A percentile compares a stretch with the other conserved stretches of the same genome.
phyloP scores from a whole-genome alignment of 148 eudicot species.

The Arbutus unedo region DNA sequence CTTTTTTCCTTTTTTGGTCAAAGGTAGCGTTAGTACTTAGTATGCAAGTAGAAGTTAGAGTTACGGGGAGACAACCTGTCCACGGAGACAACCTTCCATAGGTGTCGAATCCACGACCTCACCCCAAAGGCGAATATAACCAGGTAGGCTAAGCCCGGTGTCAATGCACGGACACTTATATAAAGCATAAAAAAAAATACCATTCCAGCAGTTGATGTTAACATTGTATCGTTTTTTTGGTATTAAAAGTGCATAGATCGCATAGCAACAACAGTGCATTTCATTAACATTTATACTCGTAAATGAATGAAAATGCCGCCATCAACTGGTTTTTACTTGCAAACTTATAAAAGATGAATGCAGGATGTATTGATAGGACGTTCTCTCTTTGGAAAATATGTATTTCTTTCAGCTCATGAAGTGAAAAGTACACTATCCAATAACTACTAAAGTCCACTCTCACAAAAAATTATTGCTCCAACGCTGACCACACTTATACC shows the following conservation, averaged over 20 bases:
- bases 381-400: not conserved
- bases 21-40: too few species aligned
- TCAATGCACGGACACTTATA: too few species aligned
- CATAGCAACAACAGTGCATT: not conserved
- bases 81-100: too few species aligned
- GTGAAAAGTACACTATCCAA: not conserved
- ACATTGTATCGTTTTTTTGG: not conserved
- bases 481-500: not conserved
- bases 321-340: not conserved
- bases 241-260: not conserved
- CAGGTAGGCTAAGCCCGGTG: too few species aligned
- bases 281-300: not conserved
- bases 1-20: too few species aligned
- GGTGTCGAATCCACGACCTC: too few species aligned
- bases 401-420: not conserved
- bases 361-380: not conserved
- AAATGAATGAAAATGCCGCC: not conserved
- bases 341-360: not conserved
- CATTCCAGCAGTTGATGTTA: not conserved
- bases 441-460: not conserved
- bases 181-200: too few species aligned
- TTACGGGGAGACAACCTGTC: too few species aligned
- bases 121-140: too few species aligned
- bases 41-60: too few species aligned
- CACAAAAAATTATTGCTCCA: not conserved